Evolutionary conservation across 306 rosid species (phyloP).

Genomic region (Betula pendula): DNA sequence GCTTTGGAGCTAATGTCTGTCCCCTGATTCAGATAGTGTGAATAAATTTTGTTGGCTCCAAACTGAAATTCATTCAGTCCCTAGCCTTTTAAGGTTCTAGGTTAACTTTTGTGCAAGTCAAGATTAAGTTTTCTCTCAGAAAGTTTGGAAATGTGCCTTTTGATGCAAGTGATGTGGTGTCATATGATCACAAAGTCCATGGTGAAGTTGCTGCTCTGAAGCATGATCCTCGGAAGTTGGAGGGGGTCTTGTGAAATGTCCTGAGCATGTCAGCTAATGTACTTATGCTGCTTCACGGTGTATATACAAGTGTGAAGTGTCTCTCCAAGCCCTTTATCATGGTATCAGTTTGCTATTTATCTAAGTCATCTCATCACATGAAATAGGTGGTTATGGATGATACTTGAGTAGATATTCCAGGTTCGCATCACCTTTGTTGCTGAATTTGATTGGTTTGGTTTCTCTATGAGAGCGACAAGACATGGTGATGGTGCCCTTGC

Average conservation of each 20-base stretch:
- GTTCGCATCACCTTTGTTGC: conserved; percentile 9
- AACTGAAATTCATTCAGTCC: conserved; percentile 34
- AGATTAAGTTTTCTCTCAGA: conserved; percentile 30
- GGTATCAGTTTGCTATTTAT: neutral
- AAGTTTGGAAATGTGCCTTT: conserved; percentile 29
- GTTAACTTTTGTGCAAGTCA: conserved; percentile 27
- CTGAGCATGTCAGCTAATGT: neutral
- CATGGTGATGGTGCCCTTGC: neutral
- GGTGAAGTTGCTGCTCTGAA: conserved; percentile 25
- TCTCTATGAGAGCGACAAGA: conserved; percentile 17
- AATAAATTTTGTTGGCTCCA: conserved; percentile 37
- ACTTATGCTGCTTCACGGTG: neutral
- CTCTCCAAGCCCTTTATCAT: conserved; percentile 26
- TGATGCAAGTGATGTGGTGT: conserved; percentile 33
- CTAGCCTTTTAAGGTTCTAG: conserved; percentile 28
- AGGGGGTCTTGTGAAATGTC: neutral
- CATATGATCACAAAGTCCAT: conserved; percentile 15
- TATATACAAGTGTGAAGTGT: conserved; percentile 27
- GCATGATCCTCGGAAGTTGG: conserved; percentile 1
- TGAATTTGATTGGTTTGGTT: conserved; percentile 14
- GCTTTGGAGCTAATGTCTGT: conserved; percentile 35
- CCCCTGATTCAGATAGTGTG: conserved; percentile 37
- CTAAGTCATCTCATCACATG: conserved; percentile 19
- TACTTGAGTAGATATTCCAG: conserved; percentile 16
- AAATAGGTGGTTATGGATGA: conserved; percentile 23